Evolutionary conservation across 2,329 filamentous ascomycete species (phyloP).

Genomic region (Calonectria hawksworthii): DNA sequence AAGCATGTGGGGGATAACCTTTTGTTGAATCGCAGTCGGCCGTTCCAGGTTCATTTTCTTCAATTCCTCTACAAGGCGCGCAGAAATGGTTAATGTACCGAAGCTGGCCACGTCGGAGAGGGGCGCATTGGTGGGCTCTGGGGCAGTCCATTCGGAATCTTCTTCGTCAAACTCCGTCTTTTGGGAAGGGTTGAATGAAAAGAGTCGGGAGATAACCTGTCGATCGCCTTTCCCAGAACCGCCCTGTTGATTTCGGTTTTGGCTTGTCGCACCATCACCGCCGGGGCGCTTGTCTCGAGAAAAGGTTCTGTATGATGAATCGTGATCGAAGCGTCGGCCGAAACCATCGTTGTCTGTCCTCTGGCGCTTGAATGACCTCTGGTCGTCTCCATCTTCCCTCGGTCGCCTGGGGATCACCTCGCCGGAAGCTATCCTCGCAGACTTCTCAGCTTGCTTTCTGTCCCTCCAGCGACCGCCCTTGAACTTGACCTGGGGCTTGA

Average conservation of each 20-base stretch:
- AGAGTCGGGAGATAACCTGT: conserved; percentile 90
- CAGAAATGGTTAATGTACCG: conserved; percentile 85
- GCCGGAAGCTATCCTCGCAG: conserved; percentile 46
- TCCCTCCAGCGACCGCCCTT: conserved; percentile 96
- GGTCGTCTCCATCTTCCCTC: conserved; percentile 43
- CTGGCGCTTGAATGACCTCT: conserved; percentile 62
- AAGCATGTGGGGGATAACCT: conserved; percentile 84
- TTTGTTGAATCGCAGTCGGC: conserved; percentile 95
- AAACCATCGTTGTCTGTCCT: conserved; percentile 46
- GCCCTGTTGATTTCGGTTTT: conserved; percentile 40
- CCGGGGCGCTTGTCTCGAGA: conserved; percentile 31
- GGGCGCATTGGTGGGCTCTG: conserved; percentile 91
- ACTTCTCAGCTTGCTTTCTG: conserved; percentile 75
- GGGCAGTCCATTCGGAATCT: conserved; percentile 64
- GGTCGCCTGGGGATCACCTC: conserved; percentile 36
- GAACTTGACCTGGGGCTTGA: conserved; percentile 75
- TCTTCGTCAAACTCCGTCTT: conserved; percentile 72
- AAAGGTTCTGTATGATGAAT: conserved; percentile 19
- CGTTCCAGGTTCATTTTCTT: conserved; percentile 90
- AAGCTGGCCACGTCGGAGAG: conserved; percentile 89
- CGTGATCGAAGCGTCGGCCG: conserved; percentile 35
- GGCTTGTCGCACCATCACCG: conserved; percentile 33
- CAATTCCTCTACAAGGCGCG: conserved; percentile 84
- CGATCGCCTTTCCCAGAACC: conserved; percentile 45
- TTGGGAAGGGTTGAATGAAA: conserved; percentile 87